phyloP scores from a whole-genome alignment of 192 early-diverging fungal species.

The Radiomyces spectabilis region DNA sequence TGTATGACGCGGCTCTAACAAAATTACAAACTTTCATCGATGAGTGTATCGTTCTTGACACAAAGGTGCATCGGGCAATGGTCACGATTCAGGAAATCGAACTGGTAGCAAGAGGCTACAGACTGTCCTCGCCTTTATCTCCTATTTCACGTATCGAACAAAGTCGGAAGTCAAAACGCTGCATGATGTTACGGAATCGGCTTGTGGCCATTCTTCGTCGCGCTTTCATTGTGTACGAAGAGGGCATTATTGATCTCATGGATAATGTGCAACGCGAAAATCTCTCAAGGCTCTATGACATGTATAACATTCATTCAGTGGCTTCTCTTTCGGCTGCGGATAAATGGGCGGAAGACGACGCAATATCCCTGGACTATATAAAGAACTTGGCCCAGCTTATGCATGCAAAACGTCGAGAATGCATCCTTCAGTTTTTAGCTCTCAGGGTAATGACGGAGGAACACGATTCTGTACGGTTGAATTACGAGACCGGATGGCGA shows the following conservation, averaged over 20 bases:
- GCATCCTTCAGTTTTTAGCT: conserved; percentile 40
- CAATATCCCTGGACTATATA: conserved; percentile 38
- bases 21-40: conserved; percentile 33
- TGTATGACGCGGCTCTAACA: conserved; percentile 35
- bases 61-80: conserved; percentile 40
- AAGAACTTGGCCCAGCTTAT: conserved; percentile 35
- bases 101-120: conserved; percentile 53
- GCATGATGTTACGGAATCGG: conserved; percentile 37
- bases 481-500: conserved; percentile 11
- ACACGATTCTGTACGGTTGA: neutral
- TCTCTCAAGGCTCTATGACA: conserved; percentile 37
- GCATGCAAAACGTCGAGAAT: conserved; percentile 52
- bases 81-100: conserved; percentile 58
- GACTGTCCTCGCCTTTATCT: conserved; percentile 47
- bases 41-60: conserved; percentile 40
- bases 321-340: conserved; percentile 5
- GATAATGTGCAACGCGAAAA: conserved; percentile 32
- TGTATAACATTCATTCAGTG: conserved; percentile 38
- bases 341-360: conserved; percentile 7
- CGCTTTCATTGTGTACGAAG: conserved; percentile 36
- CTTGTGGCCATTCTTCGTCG: conserved; percentile 30
- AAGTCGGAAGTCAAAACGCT: conserved; percentile 40
- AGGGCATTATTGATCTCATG: conserved; percentile 37
- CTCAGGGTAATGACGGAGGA: conserved; percentile 13
- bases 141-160: conserved; percentile 60